These are phyloP conservation scores for Penicillium sp. DNA, from an alignment of 2,329 filamentous ascomycete genomes.

Conservation along the genomic window DNA sequence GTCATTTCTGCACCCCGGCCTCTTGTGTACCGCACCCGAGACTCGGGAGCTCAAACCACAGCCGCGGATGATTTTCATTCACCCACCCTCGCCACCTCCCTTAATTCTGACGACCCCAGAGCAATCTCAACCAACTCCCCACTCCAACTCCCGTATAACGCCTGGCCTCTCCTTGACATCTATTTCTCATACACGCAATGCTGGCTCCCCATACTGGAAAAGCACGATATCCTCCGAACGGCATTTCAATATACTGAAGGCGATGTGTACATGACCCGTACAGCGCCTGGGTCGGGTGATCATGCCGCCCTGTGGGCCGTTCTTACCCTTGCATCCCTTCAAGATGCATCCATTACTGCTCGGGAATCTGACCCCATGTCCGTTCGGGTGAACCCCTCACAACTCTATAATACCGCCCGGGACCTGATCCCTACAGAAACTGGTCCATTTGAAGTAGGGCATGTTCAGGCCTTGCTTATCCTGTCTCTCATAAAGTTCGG, in stretches of 20 bases:
- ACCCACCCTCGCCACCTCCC: constrained; percentile 1
- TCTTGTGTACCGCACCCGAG: constrained; percentile 19
- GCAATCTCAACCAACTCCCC: constrained; percentile 27
- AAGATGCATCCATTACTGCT: constrained; percentile 44
- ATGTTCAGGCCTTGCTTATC: constrained; percentile 59
- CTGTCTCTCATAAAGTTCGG: constrained; percentile 66
- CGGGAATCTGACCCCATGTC: constrained; percentile 17
- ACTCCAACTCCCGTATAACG: constrained; percentile 53
- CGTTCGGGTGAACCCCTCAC: constrained; percentile 17
- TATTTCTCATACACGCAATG: constrained; percentile 76
- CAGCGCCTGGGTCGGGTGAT: constrained; percentile 42
- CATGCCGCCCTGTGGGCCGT: constrained; percentile 63
- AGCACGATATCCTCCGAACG: constrained; percentile 61
- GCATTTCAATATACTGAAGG: constrained; percentile 35
- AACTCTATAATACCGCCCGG: constrained; percentile 48
- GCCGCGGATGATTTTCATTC: constrained; percentile 2
- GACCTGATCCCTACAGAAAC: constrained; percentile 52
- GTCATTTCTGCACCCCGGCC: constrained; percentile 12
- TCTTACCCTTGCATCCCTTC: constrained; percentile 59
- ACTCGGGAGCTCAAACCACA: constrained; percentile 29
- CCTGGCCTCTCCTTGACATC: constrained; percentile 62
- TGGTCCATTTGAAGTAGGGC: constrained; percentile 49
- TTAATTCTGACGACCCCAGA: constrained; percentile 7
- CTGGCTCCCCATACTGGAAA: constrained; percentile 74
- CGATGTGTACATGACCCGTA: constrained; percentile 22